Evolutionary conservation across 2,329 filamentous ascomycete genomes (phyloP), one percentile per base, ranked within the genome.

Genomic region (Xylaria hypoxylon): DNA sequence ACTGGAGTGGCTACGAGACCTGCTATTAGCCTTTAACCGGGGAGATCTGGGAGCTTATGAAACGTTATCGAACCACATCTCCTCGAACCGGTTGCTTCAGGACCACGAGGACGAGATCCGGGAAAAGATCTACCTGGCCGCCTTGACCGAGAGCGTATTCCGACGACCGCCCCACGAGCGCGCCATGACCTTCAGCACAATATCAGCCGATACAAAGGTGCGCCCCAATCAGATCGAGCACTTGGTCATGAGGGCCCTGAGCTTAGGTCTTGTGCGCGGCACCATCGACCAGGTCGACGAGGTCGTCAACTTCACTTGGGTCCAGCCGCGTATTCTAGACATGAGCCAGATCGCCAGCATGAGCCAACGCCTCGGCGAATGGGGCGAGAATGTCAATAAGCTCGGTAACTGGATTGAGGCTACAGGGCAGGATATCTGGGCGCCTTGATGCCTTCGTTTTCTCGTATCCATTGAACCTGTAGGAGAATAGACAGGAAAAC

Each of bases 171-270:
- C 96, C 33, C 96, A 99, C 78, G 93, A 98, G 84, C 92, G 96
- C 70, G 91, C 93, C 75, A 96, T 99, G 91, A 92, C 92, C 4
- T 99, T 99, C 81, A 83, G 85, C 59, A 92, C 93, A 56, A 97
- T 99, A 76, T 88, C 92, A 5, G 86, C 91, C 72, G 95, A 98
- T 84, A 99, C 96, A 3, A 97, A 97, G 81, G 94, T 99, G 58
- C 87, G 89, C 73, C 88, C 90, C 2, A 89, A 96, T 75, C 93
- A 98, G 83, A 98, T 99, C 73, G 96, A 99, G 85, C 95, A 98
- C 79, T 83, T 99, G 70, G 92, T 99, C 75, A 99, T 99, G 96
- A 98, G 97, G 85, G 96, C 96, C n/a, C 82, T 99, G 75, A 97
- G 94, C 77, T 81, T 99, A 73, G 96, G 96, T 0, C 84, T 99